phyloP scores from a whole-genome alignment of 1,139 yeast genomes.

The Scheffersomyces stambukii region DNA sequence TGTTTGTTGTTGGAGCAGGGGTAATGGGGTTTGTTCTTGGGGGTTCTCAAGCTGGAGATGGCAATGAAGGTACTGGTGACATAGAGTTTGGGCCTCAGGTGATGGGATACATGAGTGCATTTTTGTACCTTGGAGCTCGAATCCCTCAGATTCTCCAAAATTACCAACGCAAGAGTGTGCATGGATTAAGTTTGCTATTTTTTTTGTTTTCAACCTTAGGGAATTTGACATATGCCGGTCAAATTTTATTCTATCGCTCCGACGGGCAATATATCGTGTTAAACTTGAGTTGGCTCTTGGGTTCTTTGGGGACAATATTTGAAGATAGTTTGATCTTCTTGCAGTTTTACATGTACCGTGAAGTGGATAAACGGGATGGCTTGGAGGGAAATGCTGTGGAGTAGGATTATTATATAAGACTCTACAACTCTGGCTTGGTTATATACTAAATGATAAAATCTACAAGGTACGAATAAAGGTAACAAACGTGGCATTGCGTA shows the following conservation, averaged over 20 bases:
- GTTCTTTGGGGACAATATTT: constrained; percentile 68
- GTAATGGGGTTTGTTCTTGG: constrained; percentile 50
- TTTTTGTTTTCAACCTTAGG: constrained; percentile 74
- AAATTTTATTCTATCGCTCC: constrained; percentile 61
- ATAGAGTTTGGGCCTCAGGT: constrained; percentile 60
- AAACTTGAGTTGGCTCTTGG: constrained; percentile 71
- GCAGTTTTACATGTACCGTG: constrained; percentile 60
- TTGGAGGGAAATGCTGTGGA: too few relatives aligned
- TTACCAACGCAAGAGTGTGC: constrained; percentile 62
- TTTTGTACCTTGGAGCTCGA: constrained; percentile 69
- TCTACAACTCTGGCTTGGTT: too few relatives aligned
- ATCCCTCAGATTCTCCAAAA: constrained; percentile 78
- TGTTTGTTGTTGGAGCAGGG: constrained; percentile 69
- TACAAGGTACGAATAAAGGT: too few relatives aligned
- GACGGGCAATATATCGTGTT: constrained; percentile 57
- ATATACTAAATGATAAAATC: too few relatives aligned
- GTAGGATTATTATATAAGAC: too few relatives aligned
- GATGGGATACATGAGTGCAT: constrained; percentile 69
- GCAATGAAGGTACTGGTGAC: constrained; percentile 11
- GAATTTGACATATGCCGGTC: constrained; percentile 72
- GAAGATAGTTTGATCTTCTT: constrained; percentile 62
- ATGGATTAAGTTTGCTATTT: constrained; percentile 70
- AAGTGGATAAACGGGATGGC: constrained; percentile 12
- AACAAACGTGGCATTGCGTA: too few relatives aligned
- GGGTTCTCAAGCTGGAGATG: constrained; percentile 11